Conservation (phyloP, 2,329 filamentous ascomycete species). For the Diaporthe amygdali region DNA sequence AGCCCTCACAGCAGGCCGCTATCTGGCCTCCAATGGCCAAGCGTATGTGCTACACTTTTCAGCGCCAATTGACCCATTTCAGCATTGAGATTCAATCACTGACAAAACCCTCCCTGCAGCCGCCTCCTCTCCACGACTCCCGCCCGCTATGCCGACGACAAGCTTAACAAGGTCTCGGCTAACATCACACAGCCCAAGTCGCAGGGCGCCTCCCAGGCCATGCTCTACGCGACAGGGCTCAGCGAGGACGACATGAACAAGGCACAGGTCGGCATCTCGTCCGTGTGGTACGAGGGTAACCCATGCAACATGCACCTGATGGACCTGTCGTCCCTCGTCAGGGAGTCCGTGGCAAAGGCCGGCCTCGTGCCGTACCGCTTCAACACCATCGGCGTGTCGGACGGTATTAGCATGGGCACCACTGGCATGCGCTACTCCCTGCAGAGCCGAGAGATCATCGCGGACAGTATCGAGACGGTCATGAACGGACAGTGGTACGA, state of each 20-base stretch:
- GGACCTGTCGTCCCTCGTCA: slow-evolving; percentile 81
- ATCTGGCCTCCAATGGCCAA: slow-evolving; percentile 27
- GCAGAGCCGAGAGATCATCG: slow-evolving; percentile 95
- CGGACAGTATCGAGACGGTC: slow-evolving; percentile 97
- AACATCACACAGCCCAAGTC: slow-evolving; percentile 96
- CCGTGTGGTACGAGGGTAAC: slow-evolving; percentile 97
- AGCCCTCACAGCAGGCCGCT: slow-evolving; percentile 24
- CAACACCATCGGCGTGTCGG: slow-evolving; percentile 98
- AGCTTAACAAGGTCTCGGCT: slow-evolving; percentile 83
- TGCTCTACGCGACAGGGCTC: slow-evolving; percentile 96
- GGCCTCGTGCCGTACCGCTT: slow-evolving; percentile 94
- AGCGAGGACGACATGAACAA: slow-evolving; percentile 89
- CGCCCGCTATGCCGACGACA: slow-evolving; percentile 52
- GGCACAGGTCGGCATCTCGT: slow-evolving; percentile 96
- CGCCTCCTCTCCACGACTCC: slow-evolving; percentile 58
- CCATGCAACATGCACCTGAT: slow-evolving; percentile 99
- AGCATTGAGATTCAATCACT: neutral
- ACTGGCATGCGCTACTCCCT: slow-evolving; percentile 95
- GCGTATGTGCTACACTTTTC: slow-evolving; percentile 25
- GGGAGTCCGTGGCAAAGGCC: slow-evolving; percentile 66
- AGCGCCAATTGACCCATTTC: slow-evolving; percentile 1
- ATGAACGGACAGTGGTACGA: slow-evolving; percentile 99
- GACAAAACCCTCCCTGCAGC: slow-evolving; percentile 35
- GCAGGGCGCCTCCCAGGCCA: slow-evolving; percentile 97
- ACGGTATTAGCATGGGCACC: slow-evolving; percentile 98